Evolutionary conservation across 2,329 filamentous ascomycete species (phyloP).

Genomic region (Colletotrichum siamense): DNA sequence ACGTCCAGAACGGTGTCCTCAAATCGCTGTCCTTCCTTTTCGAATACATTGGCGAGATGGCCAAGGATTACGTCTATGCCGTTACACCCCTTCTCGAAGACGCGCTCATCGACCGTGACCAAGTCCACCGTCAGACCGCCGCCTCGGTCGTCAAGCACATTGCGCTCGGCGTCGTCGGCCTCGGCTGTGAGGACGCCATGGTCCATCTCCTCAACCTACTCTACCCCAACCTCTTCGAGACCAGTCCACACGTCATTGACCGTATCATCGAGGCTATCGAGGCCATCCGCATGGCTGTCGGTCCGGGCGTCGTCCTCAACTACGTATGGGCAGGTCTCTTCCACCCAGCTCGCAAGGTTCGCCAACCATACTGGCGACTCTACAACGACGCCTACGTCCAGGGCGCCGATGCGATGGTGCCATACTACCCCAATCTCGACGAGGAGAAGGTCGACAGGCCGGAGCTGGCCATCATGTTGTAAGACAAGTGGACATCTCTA

Average conservation of each 20-base stretch:
- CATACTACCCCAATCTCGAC: constrained; percentile 89
- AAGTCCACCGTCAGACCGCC: constrained; percentile 96
- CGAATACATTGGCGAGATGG: constrained; percentile 99
- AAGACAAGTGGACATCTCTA: constrained; percentile 30
- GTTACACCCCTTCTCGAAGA: constrained; percentile 96
- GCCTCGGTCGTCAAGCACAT: constrained; percentile 98
- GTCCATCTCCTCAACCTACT: constrained; percentile 95
- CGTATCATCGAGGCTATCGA: constrained; percentile 97
- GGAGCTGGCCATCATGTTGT: constrained; percentile 85
- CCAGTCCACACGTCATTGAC: constrained; percentile 97
- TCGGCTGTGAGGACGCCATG: constrained; percentile 99
- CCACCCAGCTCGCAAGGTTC: constrained; percentile 94
- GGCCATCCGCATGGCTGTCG: constrained; percentile 91
- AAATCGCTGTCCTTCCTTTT: constrained; percentile 97
- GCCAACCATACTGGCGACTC: constrained; percentile 92
- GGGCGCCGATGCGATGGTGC: constrained; percentile 91
- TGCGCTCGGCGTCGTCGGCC: constrained; percentile 93
- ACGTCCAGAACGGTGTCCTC: constrained; percentile 97
- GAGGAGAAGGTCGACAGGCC: constrained; percentile 80
- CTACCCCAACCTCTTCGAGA: constrained; percentile 97
- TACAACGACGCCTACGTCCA: constrained; percentile 98
- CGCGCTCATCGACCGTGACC: constrained; percentile 95
- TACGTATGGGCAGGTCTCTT: constrained; percentile 98
- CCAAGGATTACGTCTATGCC: constrained; percentile 98
- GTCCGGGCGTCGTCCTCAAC: constrained; percentile 92